Evolutionary conservation across 768 basidiomycete genomes (phyloP).

Genomic region (Lentinula aciculospora): DNA sequence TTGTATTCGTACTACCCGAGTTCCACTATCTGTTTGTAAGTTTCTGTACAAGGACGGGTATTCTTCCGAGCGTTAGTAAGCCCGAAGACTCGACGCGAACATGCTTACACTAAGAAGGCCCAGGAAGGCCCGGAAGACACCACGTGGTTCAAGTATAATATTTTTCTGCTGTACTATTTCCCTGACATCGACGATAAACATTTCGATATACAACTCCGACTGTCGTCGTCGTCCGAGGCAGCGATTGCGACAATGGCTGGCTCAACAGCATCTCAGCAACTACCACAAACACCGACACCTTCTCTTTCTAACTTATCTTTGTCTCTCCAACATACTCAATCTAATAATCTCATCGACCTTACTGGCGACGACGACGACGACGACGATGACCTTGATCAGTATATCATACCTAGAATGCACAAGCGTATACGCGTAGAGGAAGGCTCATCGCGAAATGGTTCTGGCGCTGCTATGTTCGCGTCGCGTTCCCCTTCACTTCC

Average conservation of each 20-base stretch:
- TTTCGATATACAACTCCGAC: not conserved
- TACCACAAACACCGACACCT: conserved; percentile 22
- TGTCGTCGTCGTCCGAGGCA: conserved; percentile 1
- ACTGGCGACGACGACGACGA: conserved; percentile 43
- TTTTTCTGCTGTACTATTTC: not conserved
- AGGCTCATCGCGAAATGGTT: not conserved
- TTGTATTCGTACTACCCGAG: too few species aligned
- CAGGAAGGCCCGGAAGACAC: not conserved
- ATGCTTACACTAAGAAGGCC: too few species aligned
- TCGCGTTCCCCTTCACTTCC: conserved; percentile 12
- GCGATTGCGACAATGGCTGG: conserved; percentile 14
- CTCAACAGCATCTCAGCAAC: conserved; percentile 14
- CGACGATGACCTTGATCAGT: conserved; percentile 37
- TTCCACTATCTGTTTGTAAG: not conserved
- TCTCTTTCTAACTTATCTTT: conserved; percentile 29
- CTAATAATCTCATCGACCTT: conserved; percentile 59
- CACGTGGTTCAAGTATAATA: not conserved
- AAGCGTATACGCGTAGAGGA: conserved; percentile 39
- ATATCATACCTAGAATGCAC: conserved; percentile 26
- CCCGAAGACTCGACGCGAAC: not conserved
- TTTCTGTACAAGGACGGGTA: too few species aligned
- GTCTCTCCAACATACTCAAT: conserved; percentile 29
- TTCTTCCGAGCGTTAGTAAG: not conserved
- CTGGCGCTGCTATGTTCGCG: conserved; percentile 12
- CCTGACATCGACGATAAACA: not conserved